phyloP scores from a whole-genome alignment of 768 basidiomycete species.

The Porpolomopsis calyptriformis region DNA sequence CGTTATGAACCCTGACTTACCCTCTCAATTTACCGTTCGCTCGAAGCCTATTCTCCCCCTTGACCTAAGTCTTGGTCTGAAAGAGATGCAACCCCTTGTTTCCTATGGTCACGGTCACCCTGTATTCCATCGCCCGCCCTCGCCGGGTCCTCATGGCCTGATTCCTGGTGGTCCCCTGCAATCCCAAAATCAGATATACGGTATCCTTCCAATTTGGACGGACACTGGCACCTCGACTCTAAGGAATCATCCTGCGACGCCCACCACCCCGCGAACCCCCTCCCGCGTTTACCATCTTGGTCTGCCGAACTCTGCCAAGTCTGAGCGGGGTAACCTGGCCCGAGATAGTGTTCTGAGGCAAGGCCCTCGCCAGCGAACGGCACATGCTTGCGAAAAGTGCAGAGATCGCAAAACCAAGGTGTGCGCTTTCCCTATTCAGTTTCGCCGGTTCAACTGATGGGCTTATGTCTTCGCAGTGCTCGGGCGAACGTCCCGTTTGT shows the following conservation, averaged over 20 bases:
- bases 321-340: not conserved
- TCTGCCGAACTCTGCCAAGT: not conserved
- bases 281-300: conserved; percentile 2
- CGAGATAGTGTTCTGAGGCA: not conserved
- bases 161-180: not conserved
- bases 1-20: not conserved
- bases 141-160: not conserved
- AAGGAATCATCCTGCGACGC: not conserved
- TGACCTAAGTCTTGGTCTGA: not conserved
- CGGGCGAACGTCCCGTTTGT: conserved; percentile 46
- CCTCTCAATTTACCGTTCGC: not conserved
- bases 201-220: not conserved
- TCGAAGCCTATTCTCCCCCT: conserved; percentile 2
- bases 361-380: conserved; percentile 30
- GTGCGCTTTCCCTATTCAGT: conserved; percentile 6
- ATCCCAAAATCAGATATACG: not conserved
- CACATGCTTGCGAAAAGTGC: conserved; percentile 49
- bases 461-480: conserved; percentile 30
- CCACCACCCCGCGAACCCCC: not conserved
- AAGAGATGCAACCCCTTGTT: not conserved
- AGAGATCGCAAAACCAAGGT: conserved; percentile 51
- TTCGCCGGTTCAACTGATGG: not conserved
- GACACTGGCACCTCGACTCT: not conserved
- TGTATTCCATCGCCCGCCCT: not conserved
- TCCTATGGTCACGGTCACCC: not conserved